A percentile compares a stretch with the other conserved stretches of the same genome.
These are phyloP conservation scores for Marchantia polymorpha DNA, from an alignment of 225 moss, liverwort and hornwort species.

Conservation along the genomic window DNA sequence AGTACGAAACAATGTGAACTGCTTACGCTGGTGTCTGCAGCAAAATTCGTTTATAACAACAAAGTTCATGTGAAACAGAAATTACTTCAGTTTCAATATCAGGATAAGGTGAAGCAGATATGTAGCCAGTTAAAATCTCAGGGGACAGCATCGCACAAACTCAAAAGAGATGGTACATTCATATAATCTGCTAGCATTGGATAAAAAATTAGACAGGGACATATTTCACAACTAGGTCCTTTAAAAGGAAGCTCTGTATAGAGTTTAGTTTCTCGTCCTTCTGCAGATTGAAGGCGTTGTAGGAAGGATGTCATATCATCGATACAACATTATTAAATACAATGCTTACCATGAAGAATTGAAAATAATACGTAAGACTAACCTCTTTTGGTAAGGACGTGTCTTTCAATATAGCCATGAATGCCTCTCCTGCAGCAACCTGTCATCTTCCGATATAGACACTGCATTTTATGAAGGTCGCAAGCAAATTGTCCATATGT, in stretches of 20 bases:
- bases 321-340: too few species aligned
- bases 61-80: too few species aligned
- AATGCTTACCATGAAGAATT: not conserved
- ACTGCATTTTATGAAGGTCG: slow-evolving; percentile 11
- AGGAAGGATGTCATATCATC: not conserved
- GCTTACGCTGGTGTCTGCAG: not conserved
- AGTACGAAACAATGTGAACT: not conserved
- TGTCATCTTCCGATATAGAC: slow-evolving; percentile 26
- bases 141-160: too few species aligned
- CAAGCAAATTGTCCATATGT: not conserved
- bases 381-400: slow-evolving; percentile 77
- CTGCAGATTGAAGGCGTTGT: not conserved
- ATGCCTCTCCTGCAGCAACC: slow-evolving; percentile 72
- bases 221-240: not conserved
- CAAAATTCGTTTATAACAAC: not conserved
- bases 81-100: too few species aligned
- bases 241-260: not conserved
- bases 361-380: slow-evolving; percentile 19
- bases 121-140: too few species aligned
- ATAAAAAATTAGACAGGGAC: too few species aligned
- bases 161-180: too few species aligned
- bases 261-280: not conserved
- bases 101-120: too few species aligned
- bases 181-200: too few species aligned
- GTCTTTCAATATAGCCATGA: slow-evolving; percentile 57